A percentile compares a stretch with the other conserved stretches of the same genome.
Evolutionary conservation across 805 yeast genomes (phyloP).

Genomic region (Candida boidinii): DNA sequence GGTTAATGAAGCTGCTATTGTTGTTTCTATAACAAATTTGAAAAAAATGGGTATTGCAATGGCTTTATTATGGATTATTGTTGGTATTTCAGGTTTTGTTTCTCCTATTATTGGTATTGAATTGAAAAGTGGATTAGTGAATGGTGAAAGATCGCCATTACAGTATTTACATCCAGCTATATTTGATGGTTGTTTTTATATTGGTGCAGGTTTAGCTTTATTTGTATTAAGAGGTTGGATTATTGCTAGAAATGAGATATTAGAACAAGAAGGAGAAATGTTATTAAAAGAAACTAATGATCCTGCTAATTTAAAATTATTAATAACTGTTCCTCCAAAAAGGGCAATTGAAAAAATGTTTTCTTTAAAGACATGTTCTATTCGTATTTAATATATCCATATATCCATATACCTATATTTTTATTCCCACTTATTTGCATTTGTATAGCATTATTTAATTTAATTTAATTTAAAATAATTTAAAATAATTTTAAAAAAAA

Average conservation of each 20-base stretch:
- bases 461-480: too few relatives aligned
- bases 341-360: too few relatives aligned
- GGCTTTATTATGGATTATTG: slow-evolving; percentile 37
- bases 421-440: too few relatives aligned
- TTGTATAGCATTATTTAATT: too few relatives aligned
- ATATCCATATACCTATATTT: too few relatives aligned
- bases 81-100: slow-evolving; percentile 42
- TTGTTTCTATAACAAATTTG: slow-evolving; percentile 46
- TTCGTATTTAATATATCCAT: too few relatives aligned
- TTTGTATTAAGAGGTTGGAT: slow-evolving; percentile 46
- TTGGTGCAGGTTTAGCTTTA: slow-evolving; percentile 34
- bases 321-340: too few relatives aligned
- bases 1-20: slow-evolving; percentile 44
- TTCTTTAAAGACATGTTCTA: too few relatives aligned
- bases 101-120: slow-evolving; percentile 56
- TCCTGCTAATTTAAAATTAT: too few relatives aligned
- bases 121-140: slow-evolving; percentile 27
- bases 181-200: slow-evolving; percentile 49
- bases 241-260: slow-evolving; percentile 36
- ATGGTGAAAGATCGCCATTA: slow-evolving; percentile 28
- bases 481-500: too few relatives aligned
- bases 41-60: slow-evolving; percentile 42
- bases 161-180: slow-evolving; percentile 47
- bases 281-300: too few relatives aligned
- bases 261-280: too few relatives aligned